Evolutionary conservation across 2,329 filamentous ascomycete genomes (phyloP).

Genomic region (Aspergillus alliaceus): DNA sequence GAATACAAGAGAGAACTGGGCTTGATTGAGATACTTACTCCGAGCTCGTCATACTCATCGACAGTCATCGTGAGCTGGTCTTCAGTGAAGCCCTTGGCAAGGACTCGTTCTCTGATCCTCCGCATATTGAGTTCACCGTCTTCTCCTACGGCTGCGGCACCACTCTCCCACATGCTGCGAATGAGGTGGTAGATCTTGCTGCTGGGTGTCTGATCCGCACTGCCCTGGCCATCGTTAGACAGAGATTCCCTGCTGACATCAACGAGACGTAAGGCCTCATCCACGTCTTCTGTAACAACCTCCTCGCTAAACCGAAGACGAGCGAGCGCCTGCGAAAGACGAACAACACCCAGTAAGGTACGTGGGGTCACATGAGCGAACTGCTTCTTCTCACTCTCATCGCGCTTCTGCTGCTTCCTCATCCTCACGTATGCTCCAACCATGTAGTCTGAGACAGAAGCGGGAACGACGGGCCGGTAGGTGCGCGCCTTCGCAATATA

Average conservation of each 20-base stretch:
- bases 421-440: slow-evolving; percentile 95
- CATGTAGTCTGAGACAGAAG: slow-evolving; percentile 89
- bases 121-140: slow-evolving; percentile 79
- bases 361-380: slow-evolving; percentile 93
- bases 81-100: slow-evolving; percentile 95
- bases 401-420: slow-evolving; percentile 85
- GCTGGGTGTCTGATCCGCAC: slow-evolving; percentile 74
- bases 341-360: slow-evolving; percentile 88
- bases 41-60: slow-evolving; percentile 82
- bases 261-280: slow-evolving; percentile 86
- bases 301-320: slow-evolving; percentile 83
- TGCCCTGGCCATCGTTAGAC: slow-evolving; percentile 65
- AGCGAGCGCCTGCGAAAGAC: slow-evolving; percentile 89
- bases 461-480: slow-evolving; percentile 83
- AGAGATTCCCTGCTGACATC: slow-evolving; percentile 93
- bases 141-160: slow-evolving; percentile 73
- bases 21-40: slow-evolving; percentile 66
- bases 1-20: neutral
- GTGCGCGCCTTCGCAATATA: slow-evolving; percentile 92
- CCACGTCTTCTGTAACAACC: slow-evolving; percentile 89
- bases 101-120: slow-evolving; percentile 84
- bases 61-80: slow-evolving; percentile 86
- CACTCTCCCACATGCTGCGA: slow-evolving; percentile 79
- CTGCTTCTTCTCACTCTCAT: slow-evolving; percentile 86
- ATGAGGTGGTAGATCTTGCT: slow-evolving; percentile 95